Conservation (phyloP, 371 early-diverging fungal genomes). For the Gilbertella persicaria region DNA sequence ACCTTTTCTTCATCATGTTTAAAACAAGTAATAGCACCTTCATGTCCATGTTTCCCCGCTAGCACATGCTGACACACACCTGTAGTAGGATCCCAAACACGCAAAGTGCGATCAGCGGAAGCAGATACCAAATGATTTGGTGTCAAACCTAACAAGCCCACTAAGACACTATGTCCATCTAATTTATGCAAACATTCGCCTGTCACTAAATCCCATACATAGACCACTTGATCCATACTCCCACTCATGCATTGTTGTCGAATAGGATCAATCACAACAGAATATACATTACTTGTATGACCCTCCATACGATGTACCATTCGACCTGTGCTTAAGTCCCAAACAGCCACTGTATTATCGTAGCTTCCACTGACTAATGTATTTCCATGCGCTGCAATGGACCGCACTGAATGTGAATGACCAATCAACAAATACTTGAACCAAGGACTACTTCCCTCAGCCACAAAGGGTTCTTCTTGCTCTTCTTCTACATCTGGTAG, state of each 20-base stretch:
- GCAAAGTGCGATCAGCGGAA: slow-evolving; percentile 94
- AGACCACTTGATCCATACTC: slow-evolving; percentile 90
- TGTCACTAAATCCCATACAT: slow-evolving; percentile 89
- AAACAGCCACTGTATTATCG: slow-evolving; percentile 90
- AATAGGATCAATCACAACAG: slow-evolving; percentile 79
- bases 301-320: slow-evolving; percentile 74
- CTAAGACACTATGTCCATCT: slow-evolving; percentile 88
- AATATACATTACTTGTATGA: slow-evolving; percentile 90
- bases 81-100: slow-evolving; percentile 89
- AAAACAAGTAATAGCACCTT: slow-evolving; percentile 93
- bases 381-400: slow-evolving; percentile 86
- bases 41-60: slow-evolving; percentile 63
- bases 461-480: slow-evolving; percentile 23
- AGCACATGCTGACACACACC: slow-evolving; percentile 71
- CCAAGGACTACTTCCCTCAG: slow-evolving; percentile 51
- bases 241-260: slow-evolving; percentile 84
- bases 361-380: slow-evolving; percentile 92
- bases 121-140: slow-evolving; percentile 87
- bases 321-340: slow-evolving; percentile 82
- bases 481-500: slow-evolving; percentile 64
- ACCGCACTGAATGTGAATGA: slow-evolving; percentile 90
- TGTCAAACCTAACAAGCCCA: slow-evolving; percentile 88
- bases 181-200: slow-evolving; percentile 68
- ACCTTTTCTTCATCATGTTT: slow-evolving; percentile 89
- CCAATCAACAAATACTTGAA: slow-evolving; percentile 75